Base-by-base conservation (phyloP, 2,329 filamentous ascomycete species). In the Aureobasidium mangrovei region DNA sequence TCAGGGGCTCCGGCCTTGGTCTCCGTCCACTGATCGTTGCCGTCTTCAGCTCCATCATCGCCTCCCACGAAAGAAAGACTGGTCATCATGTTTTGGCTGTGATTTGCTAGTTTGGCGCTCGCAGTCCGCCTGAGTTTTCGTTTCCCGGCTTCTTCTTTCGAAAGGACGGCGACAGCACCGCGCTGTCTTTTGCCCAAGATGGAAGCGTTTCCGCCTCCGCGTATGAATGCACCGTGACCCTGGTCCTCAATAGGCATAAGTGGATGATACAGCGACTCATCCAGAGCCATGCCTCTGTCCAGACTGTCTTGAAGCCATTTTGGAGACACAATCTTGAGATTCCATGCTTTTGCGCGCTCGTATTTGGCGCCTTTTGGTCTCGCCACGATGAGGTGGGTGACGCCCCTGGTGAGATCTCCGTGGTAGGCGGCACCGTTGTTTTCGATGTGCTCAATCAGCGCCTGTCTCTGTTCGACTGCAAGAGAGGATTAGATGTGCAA, bases 321-420 rank as follows among this genome's bases (percentile, higher is more conserved):
- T 33, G 87, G 69, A 1, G 86, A 84, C 27, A 98, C 89, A 27
- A 90, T 81, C 51, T 82, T 82, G 60, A 95, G 81, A 43, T 79
- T 77, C 91, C 93, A 98, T 61, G 78, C 78, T 60, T 81, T 83
- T n/a, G 91, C 93, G 54, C 89, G 89, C 54, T 82, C 81, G 67
- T 95, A 98, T 69, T 98, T 98, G 57, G 89, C 87, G 26, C 93
- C 91, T 59, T 87, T 81, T 7, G 91, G 83, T 48, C 79, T 80
- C 58, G 80, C 80, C 32, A 88, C 88, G 59, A 98, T 85, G 12
- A 98, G 78, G 69, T 98, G 93, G 2, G 90, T 95, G 60, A 94
- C 88, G 53, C 76, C 77, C 64, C 84, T 88, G 7, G 90, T 95
- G 52, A 98, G 77, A 66, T 98, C 91, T 54, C 87, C 88, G 29